Percentiles rank a stretch among this genome's conserved stretches.
Conservation (phyloP, 2,329 filamentous ascomycete genomes). For the Fusarium sp. region DNA sequence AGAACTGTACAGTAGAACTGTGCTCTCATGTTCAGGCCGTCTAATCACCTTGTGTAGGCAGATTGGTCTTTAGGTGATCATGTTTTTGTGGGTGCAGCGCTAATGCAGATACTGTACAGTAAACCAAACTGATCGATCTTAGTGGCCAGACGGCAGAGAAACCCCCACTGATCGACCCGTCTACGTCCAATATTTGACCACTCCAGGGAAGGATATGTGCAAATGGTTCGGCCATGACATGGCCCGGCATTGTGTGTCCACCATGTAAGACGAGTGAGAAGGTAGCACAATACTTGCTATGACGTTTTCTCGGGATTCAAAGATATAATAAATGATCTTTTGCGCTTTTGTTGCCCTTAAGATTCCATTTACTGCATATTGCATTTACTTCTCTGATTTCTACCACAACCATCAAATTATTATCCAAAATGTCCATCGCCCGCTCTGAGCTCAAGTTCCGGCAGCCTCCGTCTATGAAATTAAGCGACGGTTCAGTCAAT, state of each 20-base stretch:
- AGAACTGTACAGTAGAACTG: no score
- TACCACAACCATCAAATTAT: not conserved
- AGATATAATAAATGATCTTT: no score
- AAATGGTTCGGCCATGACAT: not conserved
- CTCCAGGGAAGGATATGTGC: not conserved
- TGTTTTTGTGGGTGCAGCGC: not conserved
- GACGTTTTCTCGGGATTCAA: not conserved
- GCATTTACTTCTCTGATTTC: rapidly evolving
- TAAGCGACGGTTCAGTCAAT: slow-evolving; percentile 14
- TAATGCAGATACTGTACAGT: slow-evolving; percentile 36
- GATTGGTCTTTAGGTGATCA: no score
- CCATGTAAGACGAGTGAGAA: not conserved
- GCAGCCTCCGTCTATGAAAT: slow-evolving; percentile 23
- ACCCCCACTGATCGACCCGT: not conserved
- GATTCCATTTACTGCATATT: not conserved
- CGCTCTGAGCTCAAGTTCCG: slow-evolving; percentile 25
- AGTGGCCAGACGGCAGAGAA: not conserved
- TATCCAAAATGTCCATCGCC: slow-evolving; percentile 12
- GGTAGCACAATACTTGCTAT: not conserved
- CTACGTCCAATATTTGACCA: slow-evolving; percentile 18
- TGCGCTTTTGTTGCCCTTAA: no score
- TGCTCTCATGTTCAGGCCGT: no score
- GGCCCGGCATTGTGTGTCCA: not conserved
- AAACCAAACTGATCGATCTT: not conserved
- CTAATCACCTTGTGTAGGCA: no score